These are phyloP conservation scores for Aspergillus neoniger DNA, from an alignment of 2,329 filamentous ascomycete genomes.

Conservation along the genomic window DNA sequence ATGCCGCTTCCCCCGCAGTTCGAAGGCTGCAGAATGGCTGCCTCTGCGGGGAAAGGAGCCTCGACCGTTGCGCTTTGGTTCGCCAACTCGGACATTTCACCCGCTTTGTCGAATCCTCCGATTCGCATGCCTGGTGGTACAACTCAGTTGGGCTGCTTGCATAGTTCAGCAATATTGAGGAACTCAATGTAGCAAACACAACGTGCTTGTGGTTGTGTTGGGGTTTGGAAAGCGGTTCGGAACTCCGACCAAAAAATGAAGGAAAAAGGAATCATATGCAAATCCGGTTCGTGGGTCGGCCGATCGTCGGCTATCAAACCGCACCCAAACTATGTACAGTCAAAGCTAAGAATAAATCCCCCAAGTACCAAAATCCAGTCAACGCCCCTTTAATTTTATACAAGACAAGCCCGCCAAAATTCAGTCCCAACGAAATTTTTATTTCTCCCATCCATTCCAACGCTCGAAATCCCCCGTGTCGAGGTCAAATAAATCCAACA, in stretches of 20 bases:
- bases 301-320: neutral
- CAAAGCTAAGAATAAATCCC: neutral
- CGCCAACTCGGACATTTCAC: neutral
- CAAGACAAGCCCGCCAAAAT: neutral
- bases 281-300: neutral
- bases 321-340: neutral
- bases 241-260: neutral
- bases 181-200: neutral
- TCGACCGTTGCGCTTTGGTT: constrained; percentile 1
- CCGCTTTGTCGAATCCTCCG: neutral
- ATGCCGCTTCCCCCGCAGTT: neutral
- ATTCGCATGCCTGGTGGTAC: neutral
- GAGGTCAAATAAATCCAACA: constrained; percentile 50
- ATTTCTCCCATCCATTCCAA: constrained; percentile 15
- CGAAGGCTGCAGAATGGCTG: neutral
- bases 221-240: neutral
- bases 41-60: constrained; percentile 8
- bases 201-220: neutral
- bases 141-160: neutral
- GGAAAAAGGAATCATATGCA: neutral
- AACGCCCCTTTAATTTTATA: neutral
- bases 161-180: neutral
- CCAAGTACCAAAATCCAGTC: constrained; percentile 4
- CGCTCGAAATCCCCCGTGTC: constrained; percentile 42
- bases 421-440: neutral